Evolutionary conservation across 306 rosid genomes (phyloP).

Genomic region (Sphenostylis stenocarpa): DNA sequence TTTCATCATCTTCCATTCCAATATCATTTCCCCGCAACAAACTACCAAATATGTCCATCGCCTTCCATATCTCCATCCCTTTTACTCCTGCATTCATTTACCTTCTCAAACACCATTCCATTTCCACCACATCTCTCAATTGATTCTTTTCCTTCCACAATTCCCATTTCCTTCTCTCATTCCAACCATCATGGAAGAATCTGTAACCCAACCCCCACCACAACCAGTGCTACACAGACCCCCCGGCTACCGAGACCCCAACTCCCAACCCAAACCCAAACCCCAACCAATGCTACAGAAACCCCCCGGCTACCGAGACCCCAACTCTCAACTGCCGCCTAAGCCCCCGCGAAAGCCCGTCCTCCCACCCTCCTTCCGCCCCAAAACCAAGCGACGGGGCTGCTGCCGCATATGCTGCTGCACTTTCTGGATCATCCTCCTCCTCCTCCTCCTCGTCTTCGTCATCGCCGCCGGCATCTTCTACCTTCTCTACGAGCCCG

Average conservation of each 20-base stretch:
- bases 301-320: constrained; percentile 72
- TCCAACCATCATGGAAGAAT: not conserved
- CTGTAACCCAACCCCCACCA: not conserved
- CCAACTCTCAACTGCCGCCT: constrained; percentile 1
- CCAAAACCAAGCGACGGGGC: constrained; percentile 30
- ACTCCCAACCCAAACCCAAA: constrained; percentile 29
- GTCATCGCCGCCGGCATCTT: constrained; percentile 45
- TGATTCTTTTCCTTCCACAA: not conserved
- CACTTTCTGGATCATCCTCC: constrained; percentile 40
- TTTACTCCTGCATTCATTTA: not conserved
- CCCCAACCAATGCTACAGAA: constrained; percentile 57
- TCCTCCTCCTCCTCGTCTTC: constrained; percentile 39
- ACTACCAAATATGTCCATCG: not conserved
- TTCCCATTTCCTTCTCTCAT: not conserved
- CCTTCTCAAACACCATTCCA: not conserved
- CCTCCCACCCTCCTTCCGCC: constrained; percentile 48
- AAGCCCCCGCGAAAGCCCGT: constrained; percentile 35
- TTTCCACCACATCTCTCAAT: not conserved
- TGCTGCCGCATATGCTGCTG: constrained; percentile 57
- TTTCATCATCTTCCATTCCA: not conserved
- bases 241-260: constrained; percentile 62
- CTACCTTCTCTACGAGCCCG: constrained; percentile 60
- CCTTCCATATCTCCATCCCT: not conserved
- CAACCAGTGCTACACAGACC: constrained; percentile 64
- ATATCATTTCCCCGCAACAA: no score